Evolutionary conservation across 805 yeast species (phyloP).

Genomic region (Yamadazyma laniorum): DNA sequence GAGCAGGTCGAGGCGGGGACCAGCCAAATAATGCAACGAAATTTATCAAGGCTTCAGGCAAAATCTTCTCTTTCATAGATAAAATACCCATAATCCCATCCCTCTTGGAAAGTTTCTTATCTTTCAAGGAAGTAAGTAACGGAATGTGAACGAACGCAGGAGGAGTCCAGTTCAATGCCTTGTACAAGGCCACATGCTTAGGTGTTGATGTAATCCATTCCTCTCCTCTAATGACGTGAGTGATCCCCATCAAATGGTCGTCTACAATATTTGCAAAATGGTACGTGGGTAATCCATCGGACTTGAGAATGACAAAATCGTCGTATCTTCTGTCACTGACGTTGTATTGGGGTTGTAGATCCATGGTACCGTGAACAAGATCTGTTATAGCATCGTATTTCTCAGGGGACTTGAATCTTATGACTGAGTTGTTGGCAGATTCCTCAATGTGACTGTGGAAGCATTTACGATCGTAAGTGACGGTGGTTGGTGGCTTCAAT

Average conservation of each 20-base stretch:
- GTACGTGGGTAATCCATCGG: conserved; percentile 95
- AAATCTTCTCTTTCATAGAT: conserved; percentile 49
- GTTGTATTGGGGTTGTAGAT: conserved; percentile 79
- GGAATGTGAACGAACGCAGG: conserved; percentile 92
- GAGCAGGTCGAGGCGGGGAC: conserved; percentile 68
- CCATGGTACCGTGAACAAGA: conserved; percentile 70
- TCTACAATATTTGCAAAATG: conserved; percentile 96
- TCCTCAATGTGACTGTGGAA: conserved; percentile 33
- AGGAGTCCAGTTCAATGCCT: conserved; percentile 80
- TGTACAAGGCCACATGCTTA: conserved; percentile 82
- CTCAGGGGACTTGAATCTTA: conserved; percentile 78
- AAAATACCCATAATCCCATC: conserved; percentile 76
- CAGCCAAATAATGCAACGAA: conserved; percentile 92
- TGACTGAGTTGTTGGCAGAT: conserved; percentile 43
- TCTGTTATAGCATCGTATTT: conserved; percentile 67
- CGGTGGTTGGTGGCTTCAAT: conserved; percentile 85
- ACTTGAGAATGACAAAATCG: conserved; percentile 84
- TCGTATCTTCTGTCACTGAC: conserved; percentile 71
- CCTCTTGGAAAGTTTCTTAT: conserved; percentile 82
- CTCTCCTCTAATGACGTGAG: conserved; percentile 95
- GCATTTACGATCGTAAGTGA: conserved; percentile 87
- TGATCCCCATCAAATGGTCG: conserved; percentile 87
- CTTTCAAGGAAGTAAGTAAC: conserved; percentile 65
- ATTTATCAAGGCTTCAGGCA: conserved; percentile 86
- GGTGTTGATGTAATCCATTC: conserved; percentile 98